Conservation (phyloP, 331 rosid species). For the Quercus phellos region DNA sequence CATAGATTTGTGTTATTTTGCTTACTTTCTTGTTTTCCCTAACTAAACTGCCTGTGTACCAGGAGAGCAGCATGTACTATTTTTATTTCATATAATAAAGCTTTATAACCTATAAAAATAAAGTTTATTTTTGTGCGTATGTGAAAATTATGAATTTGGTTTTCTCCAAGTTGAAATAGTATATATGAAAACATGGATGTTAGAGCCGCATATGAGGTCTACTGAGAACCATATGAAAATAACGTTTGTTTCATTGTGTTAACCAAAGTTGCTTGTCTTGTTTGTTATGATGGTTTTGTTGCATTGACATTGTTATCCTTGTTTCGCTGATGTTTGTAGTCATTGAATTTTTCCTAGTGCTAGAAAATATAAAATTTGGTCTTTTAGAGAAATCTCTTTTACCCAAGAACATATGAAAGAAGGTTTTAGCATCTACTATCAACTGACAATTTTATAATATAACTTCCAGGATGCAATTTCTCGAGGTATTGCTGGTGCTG, state of each 20-base stretch:
- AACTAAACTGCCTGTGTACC: no score
- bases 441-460: constrained; percentile 18
- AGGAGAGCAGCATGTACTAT: no score
- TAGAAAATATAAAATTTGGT: constrained; percentile 12
- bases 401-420: not conserved
- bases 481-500: constrained; percentile 70
- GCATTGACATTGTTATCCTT: not conserved
- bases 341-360: not conserved
- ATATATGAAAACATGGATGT: no score
- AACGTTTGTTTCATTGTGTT: not conserved
- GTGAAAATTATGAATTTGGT: no score
- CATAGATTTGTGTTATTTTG: no score
- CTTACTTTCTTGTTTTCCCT: no score
- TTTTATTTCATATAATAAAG: no score
- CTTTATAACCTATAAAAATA: no score
- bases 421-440: constrained; percentile 5
- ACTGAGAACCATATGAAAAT: no score
- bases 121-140: no score
- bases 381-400: constrained; percentile 8
- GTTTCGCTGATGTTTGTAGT: constrained; percentile 3
- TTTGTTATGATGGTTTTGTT: not conserved
- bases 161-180: no score
- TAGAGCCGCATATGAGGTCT: no score
- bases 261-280: not conserved
- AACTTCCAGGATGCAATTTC: constrained; percentile 78